Evolutionary conservation across 345 rosid species (phyloP).

Genomic region (Syzygium aqueum): DNA sequence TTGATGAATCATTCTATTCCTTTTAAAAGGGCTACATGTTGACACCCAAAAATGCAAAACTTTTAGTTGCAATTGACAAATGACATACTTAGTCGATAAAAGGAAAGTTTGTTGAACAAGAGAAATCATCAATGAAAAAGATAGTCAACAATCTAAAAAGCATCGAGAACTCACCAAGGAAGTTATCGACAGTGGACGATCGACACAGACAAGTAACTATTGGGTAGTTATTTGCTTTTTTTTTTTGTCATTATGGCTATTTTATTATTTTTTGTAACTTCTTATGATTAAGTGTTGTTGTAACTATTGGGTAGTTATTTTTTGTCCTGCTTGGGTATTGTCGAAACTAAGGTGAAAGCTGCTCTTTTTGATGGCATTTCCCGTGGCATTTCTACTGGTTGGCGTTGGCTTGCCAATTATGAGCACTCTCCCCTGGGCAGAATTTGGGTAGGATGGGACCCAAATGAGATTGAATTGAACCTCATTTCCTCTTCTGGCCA

Average conservation of each 20-base stretch:
- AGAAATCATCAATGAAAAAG: not conserved
- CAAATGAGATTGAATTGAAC: too few relatives aligned
- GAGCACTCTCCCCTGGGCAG: too few relatives aligned
- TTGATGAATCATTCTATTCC: not conserved
- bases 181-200: not conserved
- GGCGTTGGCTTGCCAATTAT: too few relatives aligned
- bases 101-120: not conserved
- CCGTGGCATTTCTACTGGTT: too few relatives aligned
- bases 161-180: not conserved
- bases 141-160: not conserved
- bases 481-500: too few relatives aligned
- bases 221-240: not conserved
- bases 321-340: too few relatives aligned
- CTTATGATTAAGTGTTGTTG: not conserved
- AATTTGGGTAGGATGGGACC: too few relatives aligned
- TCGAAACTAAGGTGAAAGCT: too few relatives aligned
- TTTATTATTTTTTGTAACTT: not conserved
- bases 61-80: accelerated
- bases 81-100: not conserved
- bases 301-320: too few relatives aligned
- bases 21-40: not conserved
- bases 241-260: too few relatives aligned
- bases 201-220: not conserved
- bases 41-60: not conserved
- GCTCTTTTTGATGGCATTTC: too few relatives aligned